Evolutionary conservation across 352 stramenopile species (phyloP).

Genomic region (Pythium volutum): DNA sequence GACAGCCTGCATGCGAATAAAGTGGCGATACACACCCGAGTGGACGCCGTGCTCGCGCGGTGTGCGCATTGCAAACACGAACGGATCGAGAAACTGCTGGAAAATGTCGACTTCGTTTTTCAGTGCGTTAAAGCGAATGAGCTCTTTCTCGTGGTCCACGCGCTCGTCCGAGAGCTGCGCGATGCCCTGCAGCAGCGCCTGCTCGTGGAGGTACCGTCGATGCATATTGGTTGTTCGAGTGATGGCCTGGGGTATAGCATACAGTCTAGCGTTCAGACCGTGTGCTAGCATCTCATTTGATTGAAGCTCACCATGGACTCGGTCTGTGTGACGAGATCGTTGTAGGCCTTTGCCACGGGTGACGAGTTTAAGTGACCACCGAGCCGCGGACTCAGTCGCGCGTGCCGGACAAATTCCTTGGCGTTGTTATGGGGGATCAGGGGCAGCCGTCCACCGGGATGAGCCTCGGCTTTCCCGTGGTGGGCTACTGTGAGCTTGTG

Average conservation of each 20-base stretch:
- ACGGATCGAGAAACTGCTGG: slow-evolving; percentile 69
- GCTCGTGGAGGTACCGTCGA: slow-evolving; percentile 32
- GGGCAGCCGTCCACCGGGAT: slow-evolving; percentile 6
- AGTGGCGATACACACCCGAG: slow-evolving; percentile 77
- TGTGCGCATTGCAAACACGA: slow-evolving; percentile 56
- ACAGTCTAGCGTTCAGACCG: too few relatives aligned
- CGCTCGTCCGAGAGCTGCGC: slow-evolving; percentile 56
- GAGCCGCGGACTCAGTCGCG: background rate
- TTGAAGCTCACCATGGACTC: slow-evolving; percentile 36
- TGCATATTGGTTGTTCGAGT: slow-evolving; percentile 22
- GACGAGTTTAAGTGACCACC: slow-evolving; percentile 29
- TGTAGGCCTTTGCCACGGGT: slow-evolving; percentile 45
- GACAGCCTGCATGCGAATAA: slow-evolving; percentile 52
- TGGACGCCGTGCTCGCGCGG: slow-evolving; percentile 50
- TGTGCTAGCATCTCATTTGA: too few relatives aligned
- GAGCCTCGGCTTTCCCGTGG: background rate
- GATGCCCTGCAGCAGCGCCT: slow-evolving; percentile 50
- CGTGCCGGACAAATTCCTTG: slow-evolving; percentile 4
- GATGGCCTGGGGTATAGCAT: background rate
- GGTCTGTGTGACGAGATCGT: slow-evolving; percentile 46
- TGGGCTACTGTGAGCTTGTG: background rate
- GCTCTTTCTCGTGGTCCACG: slow-evolving; percentile 46
- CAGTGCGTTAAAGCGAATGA: slow-evolving; percentile 61
- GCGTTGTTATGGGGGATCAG: slow-evolving; percentile 15
- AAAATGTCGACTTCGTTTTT: slow-evolving; percentile 82